Conservation (phyloP, 208 protist species). For the Leishmania tropica region DNA sequence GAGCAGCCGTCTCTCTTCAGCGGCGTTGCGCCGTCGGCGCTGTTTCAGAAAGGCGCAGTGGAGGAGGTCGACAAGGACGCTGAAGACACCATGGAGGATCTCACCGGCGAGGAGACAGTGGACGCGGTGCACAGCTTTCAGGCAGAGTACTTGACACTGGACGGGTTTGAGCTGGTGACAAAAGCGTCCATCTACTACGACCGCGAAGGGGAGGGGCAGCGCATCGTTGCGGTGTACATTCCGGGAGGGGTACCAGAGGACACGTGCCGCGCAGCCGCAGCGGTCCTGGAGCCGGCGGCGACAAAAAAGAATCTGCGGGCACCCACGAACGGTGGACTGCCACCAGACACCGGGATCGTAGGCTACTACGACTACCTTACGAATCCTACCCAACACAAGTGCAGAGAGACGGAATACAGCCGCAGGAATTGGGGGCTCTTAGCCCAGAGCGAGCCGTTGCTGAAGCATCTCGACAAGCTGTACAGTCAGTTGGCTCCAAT, state of each 20-base stretch:
- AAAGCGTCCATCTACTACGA: constrained; percentile 58
- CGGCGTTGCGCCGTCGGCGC: background rate
- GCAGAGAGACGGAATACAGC: constrained; percentile 86
- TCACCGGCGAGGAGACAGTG: constrained; percentile 72
- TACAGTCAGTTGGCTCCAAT: constrained; percentile 66
- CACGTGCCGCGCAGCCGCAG: constrained; percentile 51
- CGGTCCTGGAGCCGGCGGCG: constrained; percentile 63
- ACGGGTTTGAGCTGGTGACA: constrained; percentile 71
- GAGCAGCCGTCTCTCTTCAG: background rate
- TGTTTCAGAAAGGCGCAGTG: constrained; percentile 22
- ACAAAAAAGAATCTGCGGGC: constrained; percentile 80
- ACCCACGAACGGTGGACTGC: constrained; percentile 75
- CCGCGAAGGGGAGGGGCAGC: constrained; percentile 43
- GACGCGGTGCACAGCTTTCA: constrained; percentile 40
- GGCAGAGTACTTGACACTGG: constrained; percentile 58
- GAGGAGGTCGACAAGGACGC: constrained; percentile 11
- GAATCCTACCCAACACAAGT: constrained; percentile 81
- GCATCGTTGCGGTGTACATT: constrained; percentile 75
- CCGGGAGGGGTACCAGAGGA: constrained; percentile 47
- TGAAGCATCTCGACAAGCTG: constrained; percentile 63
- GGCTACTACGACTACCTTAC: constrained; percentile 93
- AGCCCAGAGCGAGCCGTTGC: constrained; percentile 47
- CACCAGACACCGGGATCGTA: constrained; percentile 87
- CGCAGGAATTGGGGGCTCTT: constrained; percentile 64
- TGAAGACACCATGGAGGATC: constrained; percentile 30